phyloP scores from a whole-genome alignment of 1,284 basidiomycete genomes.

The Rhodotorula sp. region DNA sequence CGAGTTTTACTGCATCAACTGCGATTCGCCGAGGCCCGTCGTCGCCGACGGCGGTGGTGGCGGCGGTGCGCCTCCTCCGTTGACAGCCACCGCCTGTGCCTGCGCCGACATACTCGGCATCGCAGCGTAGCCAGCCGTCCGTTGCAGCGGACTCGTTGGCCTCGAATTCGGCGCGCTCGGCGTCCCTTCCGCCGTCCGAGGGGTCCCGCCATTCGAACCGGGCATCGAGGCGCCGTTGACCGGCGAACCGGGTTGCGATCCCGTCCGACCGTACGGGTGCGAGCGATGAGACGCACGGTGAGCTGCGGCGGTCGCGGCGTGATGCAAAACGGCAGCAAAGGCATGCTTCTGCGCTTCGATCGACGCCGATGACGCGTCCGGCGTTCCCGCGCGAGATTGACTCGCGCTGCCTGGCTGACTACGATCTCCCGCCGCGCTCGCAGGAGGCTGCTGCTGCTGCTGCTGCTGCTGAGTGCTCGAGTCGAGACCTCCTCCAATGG shows the following conservation, averaged over 20 bases:
- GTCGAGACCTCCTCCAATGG: not conserved
- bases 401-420: conserved; percentile 8
- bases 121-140: not conserved
- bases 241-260: conserved; percentile 28
- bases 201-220: not conserved
- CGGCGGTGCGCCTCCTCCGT: not conserved
- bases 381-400: conserved; percentile 14
- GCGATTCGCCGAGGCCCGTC: not conserved
- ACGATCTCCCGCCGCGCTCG: not conserved
- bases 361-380: conserved; percentile 6
- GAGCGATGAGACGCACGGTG: conserved; percentile 16
- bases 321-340: conserved; percentile 1
- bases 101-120: not conserved
- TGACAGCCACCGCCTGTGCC: not conserved
- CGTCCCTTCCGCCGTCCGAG: conserved; percentile 7
- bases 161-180: not conserved
- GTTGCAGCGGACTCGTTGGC: conserved; percentile 12
- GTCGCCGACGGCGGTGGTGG: no score
- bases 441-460: no score
- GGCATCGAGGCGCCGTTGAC: not conserved
- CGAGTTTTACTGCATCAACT: not conserved
- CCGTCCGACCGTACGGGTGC: conserved; percentile 28
- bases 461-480: no score
- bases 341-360: conserved; percentile 14
- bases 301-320: conserved; percentile 2